Evolutionary conservation across 1,284 basidiomycete genomes (phyloP).

Genomic region (Rhodofomes roseus): DNA sequence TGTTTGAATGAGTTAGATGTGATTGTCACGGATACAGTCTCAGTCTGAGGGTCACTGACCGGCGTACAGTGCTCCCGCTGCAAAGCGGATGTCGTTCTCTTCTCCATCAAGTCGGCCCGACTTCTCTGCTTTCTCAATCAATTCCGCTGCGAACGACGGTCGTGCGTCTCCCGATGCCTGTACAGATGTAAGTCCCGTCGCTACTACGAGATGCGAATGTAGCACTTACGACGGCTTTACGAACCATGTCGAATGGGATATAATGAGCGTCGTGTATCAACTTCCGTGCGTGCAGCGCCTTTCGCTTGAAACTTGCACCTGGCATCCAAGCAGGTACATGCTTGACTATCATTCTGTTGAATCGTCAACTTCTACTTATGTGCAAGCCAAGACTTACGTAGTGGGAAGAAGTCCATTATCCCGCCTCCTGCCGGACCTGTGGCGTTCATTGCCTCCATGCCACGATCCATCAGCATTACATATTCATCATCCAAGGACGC

Average conservation of each 20-base stretch:
- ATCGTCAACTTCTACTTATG: neutral
- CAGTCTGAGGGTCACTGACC: neutral
- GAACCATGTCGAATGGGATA: neutral
- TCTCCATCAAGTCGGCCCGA: neutral
- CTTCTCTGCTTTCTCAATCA: neutral
- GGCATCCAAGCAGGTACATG: neutral
- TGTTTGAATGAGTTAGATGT: too few relatives aligned
- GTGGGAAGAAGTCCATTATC: neutral
- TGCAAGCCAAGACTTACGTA: neutral
- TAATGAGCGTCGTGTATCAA: neutral
- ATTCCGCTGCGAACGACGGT: neutral
- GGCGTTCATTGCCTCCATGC: neutral
- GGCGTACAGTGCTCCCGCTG: neutral
- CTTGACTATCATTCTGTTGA: neutral
- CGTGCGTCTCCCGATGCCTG: neutral
- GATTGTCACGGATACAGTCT: constrained; percentile 11
- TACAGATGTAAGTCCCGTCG: too few relatives aligned
- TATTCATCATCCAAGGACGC: neutral
- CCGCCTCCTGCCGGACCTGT: neutral
- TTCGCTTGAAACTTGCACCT: neutral
- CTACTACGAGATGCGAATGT: too few relatives aligned
- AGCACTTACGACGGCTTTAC: neutral
- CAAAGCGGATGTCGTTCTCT: neutral
- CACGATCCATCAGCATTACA: neutral
- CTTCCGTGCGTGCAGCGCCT: neutral